A percentile compares a stretch with the other conserved stretches of the same genome.
phyloP scores from a whole-genome alignment of 371 early-diverging fungal genomes.

The Actinomortierella wolfii region DNA sequence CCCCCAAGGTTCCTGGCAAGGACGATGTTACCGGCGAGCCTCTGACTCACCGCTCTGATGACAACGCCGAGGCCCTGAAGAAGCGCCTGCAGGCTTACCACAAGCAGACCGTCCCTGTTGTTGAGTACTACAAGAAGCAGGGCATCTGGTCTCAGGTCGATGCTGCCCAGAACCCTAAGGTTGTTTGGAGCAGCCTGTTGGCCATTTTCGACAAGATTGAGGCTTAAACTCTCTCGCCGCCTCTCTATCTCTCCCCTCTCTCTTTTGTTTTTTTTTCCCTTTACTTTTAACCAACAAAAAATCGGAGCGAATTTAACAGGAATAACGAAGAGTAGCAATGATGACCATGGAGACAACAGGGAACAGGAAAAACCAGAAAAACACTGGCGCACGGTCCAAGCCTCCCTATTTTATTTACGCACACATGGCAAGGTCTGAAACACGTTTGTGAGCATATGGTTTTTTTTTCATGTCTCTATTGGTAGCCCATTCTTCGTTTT shows the following conservation, averaged over 20 bases:
- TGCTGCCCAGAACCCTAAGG: conserved; percentile 88
- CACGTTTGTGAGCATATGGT: neutral
- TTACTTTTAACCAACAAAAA: too few species aligned
- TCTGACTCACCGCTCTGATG: conserved; percentile 96
- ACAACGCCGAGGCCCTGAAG: conserved; percentile 92
- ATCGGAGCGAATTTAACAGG: too few species aligned
- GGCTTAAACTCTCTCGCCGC: too few species aligned
- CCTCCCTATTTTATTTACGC: neutral
- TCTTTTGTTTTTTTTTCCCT: too few species aligned
- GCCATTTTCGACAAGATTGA: conserved; percentile 75
- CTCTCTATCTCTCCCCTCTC: too few species aligned
- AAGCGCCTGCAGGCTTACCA: conserved; percentile 96
- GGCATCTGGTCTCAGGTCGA: conserved; percentile 93
- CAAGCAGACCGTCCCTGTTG: conserved; percentile 96
- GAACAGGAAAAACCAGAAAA: too few species aligned
- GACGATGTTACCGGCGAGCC: conserved; percentile 98
- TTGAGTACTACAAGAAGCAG: conserved; percentile 93
- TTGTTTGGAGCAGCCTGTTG: conserved; percentile 90
- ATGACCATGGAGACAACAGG: too few species aligned
- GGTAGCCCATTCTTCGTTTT: too few species aligned
- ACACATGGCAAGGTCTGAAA: neutral
- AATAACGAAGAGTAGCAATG: too few species aligned
- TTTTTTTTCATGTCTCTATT: neutral
- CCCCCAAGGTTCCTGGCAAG: conserved; percentile 90
- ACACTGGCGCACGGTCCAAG: too few species aligned